These are phyloP conservation scores for Potentilla sterilis DNA, from an alignment of 306 rosid genomes.

Conservation along the genomic window DNA sequence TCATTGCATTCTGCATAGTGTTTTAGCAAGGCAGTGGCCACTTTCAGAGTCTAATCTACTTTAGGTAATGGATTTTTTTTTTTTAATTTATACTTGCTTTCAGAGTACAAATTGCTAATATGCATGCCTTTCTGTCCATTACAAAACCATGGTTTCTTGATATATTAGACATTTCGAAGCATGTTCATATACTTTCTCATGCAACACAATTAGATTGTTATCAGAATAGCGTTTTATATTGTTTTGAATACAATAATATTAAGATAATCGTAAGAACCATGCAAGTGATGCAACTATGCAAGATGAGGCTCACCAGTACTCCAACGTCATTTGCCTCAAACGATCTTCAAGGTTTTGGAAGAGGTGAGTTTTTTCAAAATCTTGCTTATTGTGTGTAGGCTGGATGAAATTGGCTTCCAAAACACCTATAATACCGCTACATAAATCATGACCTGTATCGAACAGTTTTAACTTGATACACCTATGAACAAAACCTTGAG, in stretches of 20 bases:
- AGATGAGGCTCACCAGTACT: conserved; percentile 62
- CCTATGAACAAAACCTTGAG: conserved; percentile 4
- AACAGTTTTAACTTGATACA: conserved; percentile 1
- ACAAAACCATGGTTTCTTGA: background rate
- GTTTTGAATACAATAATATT: no score
- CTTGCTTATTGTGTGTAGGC: conserved; percentile 94
- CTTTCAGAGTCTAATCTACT: background rate
- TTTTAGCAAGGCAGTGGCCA: background rate
- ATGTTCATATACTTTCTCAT: background rate
- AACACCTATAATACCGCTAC: conserved; percentile 47
- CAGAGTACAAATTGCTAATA: background rate
- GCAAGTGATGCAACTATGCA: background rate
- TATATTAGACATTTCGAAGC: background rate
- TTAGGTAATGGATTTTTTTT: background rate
- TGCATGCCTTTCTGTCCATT: background rate
- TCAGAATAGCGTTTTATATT: no score
- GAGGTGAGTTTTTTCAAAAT: conserved; percentile 80
- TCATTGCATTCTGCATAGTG: background rate
- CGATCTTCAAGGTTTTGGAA: conserved; percentile 85
- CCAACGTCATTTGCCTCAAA: conserved; percentile 73
- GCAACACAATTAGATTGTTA: background rate
- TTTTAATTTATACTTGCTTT: background rate
- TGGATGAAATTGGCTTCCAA: conserved; percentile 76
- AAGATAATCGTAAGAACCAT: background rate
- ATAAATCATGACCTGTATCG: background rate